These are phyloP conservation scores for Aspergillus novoparasiticus DNA, from an alignment of 2,329 filamentous ascomycete genomes.

Conservation along the genomic window DNA sequence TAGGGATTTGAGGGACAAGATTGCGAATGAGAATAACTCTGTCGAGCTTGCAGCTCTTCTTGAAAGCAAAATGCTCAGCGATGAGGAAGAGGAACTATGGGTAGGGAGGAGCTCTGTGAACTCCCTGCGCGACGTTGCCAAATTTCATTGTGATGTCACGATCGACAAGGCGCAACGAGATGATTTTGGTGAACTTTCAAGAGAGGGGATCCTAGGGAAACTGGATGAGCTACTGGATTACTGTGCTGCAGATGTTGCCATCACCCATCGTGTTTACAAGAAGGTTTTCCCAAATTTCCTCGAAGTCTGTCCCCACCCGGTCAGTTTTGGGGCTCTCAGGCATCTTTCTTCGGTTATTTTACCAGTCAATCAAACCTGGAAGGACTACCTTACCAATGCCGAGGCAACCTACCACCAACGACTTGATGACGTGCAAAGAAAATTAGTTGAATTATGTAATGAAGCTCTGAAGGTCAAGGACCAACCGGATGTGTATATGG, in stretches of 20 bases:
- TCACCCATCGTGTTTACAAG: constrained; percentile 92
- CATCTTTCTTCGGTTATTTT: constrained; percentile 94
- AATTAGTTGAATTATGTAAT: constrained; percentile 72
- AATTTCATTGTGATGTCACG: constrained; percentile 88
- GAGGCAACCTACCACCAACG: constrained; percentile 81
- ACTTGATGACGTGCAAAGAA: constrained; percentile 74
- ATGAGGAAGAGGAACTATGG: constrained; percentile 95
- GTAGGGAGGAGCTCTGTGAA: constrained; percentile 93
- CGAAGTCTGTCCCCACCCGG: constrained; percentile 88
- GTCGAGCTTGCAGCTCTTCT: constrained; percentile 72
- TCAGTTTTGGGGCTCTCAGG: constrained; percentile 91
- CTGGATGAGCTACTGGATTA: constrained; percentile 87
- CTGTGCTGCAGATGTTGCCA: constrained; percentile 88
- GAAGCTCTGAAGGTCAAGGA: constrained; percentile 76
- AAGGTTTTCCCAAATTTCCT: constrained; percentile 91
- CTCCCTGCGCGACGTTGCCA: constrained; percentile 90
- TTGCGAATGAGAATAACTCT: constrained; percentile 70
- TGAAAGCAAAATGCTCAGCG: constrained; percentile 65
- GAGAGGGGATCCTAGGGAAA: constrained; percentile 68
- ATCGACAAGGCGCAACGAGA: constrained; percentile 89
- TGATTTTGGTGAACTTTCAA: constrained; percentile 80
- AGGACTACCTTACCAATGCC: constrained; percentile 77
- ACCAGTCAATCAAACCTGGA: constrained; percentile 86
- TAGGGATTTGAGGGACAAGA: constrained; percentile 77
- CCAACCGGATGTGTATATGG: constrained; percentile 67